phyloP scores from a whole-genome alignment of 1,284 basidiomycete genomes.

The Retiboletus fuscus region DNA sequence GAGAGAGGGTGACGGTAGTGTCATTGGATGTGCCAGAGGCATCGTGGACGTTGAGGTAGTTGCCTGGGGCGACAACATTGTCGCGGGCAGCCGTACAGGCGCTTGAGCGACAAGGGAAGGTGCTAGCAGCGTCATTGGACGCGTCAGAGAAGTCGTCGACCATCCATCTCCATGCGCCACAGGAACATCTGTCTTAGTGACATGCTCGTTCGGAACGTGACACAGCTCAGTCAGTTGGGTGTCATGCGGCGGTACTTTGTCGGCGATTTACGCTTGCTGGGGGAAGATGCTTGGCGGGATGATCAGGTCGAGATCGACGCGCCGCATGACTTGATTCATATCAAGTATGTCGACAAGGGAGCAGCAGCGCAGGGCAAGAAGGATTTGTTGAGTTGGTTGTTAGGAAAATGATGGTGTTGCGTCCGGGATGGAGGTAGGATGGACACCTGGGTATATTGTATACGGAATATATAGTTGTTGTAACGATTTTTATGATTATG shows the following conservation, averaged over 20 bases:
- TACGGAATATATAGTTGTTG: background rate
- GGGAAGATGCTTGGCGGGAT: slow-evolving; percentile 37
- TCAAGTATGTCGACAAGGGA: slow-evolving; percentile 42
- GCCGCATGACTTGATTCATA: slow-evolving; percentile 30
- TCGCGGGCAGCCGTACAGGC: too few species aligned
- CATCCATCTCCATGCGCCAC: slow-evolving; percentile 36
- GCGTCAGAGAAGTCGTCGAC: too few species aligned
- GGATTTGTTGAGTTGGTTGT: slow-evolving; percentile 37
- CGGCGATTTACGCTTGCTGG: slow-evolving; percentile 36
- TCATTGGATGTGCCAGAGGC: too few species aligned
- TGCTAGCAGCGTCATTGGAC: too few species aligned
- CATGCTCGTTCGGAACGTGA: slow-evolving; percentile 25
- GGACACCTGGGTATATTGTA: background rate
- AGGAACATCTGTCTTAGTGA: slow-evolving; percentile 35
- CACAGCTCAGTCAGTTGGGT: slow-evolving; percentile 37
- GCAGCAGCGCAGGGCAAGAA: background rate
- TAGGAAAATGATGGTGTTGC: slow-evolving; percentile 27
- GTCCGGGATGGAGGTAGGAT: background rate
- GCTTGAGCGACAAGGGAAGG: too few species aligned
- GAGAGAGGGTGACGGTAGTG: too few species aligned
- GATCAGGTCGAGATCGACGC: slow-evolving; percentile 35
- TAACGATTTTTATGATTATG: too few species aligned
- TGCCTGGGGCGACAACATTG: too few species aligned
- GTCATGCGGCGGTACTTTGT: slow-evolving; percentile 37
- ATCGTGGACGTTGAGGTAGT: too few species aligned